A percentile compares a stretch with the other conserved stretches of the same genome.
Evolutionary conservation across 495 filamentous ascomycete species (phyloP).

Genomic region (Xylaria sp.): DNA sequence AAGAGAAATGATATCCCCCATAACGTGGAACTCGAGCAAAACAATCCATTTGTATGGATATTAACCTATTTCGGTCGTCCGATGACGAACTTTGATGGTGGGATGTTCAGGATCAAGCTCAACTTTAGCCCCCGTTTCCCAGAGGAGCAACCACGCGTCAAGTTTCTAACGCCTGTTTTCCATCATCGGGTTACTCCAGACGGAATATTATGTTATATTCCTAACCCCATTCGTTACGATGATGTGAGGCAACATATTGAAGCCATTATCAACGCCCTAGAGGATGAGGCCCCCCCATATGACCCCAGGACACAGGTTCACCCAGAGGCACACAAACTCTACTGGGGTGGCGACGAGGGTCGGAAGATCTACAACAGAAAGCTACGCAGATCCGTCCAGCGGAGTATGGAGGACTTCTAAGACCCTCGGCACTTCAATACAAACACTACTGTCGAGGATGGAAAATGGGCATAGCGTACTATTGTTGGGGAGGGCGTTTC

Average conservation of each 20-base stretch:
- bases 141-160: slow-evolving; percentile 86
- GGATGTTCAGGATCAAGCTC: slow-evolving; percentile 82
- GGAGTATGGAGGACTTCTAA: slow-evolving; percentile 58
- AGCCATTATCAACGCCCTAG: slow-evolving; percentile 80
- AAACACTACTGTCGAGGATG: background rate
- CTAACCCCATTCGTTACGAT: slow-evolving; percentile 64
- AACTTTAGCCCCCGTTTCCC: slow-evolving; percentile 89
- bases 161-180: slow-evolving; percentile 80
- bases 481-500: slow-evolving; percentile 6
- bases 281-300: slow-evolving; percentile 86
- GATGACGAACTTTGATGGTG: slow-evolving; percentile 93
- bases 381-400: slow-evolving; percentile 68
- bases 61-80: slow-evolving; percentile 87
- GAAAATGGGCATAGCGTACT: slow-evolving; percentile 12
- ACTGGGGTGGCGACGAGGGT: slow-evolving; percentile 82
- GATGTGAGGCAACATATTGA: slow-evolving; percentile 87
- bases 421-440: background rate
- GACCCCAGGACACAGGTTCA: slow-evolving; percentile 91
- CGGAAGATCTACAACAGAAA: slow-evolving; percentile 84
- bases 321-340: slow-evolving; percentile 83
- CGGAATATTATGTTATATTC: slow-evolving; percentile 85
- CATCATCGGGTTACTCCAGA: slow-evolving; percentile 85
- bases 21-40: slow-evolving; percentile 73
- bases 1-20: slow-evolving; percentile 72
- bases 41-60: slow-evolving; percentile 73